Conservation (phyloP, 345 rosid genomes). For the Gossypium longicalyx region DNA sequence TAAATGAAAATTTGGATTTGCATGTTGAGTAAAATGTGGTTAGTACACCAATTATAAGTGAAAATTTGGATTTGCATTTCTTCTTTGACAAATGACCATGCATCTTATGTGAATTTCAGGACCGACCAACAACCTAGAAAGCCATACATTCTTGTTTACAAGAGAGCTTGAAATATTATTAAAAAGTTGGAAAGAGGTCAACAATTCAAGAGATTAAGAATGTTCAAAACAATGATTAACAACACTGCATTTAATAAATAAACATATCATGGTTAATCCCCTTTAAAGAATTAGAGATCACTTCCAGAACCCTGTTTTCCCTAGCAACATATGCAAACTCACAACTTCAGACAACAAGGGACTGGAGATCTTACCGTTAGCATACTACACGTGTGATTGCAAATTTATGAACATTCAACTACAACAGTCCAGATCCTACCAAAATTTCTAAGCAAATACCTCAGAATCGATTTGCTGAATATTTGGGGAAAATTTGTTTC, state of each 20-base stretch:
- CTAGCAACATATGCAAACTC: neutral
- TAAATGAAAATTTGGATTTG: neutral
- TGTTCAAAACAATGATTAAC: neutral
- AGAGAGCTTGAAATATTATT: neutral
- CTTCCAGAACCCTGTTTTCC: neutral
- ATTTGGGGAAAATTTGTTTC: constrained; percentile 65
- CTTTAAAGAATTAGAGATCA: neutral
- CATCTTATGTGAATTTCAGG: neutral
- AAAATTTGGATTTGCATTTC: neutral
- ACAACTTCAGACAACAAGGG: neutral
- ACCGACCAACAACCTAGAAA: neutral
- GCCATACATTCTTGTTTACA: neutral
- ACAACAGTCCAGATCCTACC: neutral
- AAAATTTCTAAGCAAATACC: constrained; percentile 33
- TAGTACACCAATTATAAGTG: neutral
- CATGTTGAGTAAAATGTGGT: neutral
- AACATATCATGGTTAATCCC: neutral
- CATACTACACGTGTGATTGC: neutral
- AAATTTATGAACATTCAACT: neutral
- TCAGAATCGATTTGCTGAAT: constrained; percentile 80
- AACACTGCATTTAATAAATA: neutral
- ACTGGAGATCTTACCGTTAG: neutral
- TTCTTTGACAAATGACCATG: neutral
- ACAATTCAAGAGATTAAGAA: neutral
- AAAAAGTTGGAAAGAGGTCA: neutral